A percentile compares a stretch with the other conserved stretches of the same genome.
Conservation (phyloP, 163 green algal genomes). For the Prototheca wickerhamii region DNA sequence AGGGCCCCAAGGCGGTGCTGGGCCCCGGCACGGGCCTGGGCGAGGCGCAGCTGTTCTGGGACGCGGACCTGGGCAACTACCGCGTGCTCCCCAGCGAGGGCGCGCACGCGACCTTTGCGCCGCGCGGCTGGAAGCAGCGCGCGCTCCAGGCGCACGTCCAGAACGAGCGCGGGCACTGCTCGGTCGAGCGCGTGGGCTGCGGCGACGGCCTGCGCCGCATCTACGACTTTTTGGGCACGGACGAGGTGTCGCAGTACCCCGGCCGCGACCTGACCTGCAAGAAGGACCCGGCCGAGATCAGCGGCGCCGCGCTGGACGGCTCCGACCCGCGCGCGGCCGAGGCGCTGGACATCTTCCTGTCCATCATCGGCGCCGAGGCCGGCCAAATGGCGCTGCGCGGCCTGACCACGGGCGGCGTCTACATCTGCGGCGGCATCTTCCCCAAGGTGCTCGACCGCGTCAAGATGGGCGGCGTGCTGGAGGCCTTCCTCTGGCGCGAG, state of each 20-base stretch:
- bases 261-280: slow-evolving; percentile 25
- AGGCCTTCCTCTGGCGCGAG: slow-evolving; percentile 53
- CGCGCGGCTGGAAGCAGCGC: slow-evolving; percentile 74
- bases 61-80: slow-evolving; percentile 44
- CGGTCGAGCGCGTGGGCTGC: slow-evolving; percentile 83
- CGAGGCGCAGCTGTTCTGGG: slow-evolving; percentile 80
- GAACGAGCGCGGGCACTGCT: slow-evolving; percentile 61
- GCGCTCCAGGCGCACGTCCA: slow-evolving; percentile 58
- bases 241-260: slow-evolving; percentile 37
- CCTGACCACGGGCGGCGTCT: slow-evolving; percentile 77
- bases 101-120: slow-evolving; percentile 79
- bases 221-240: slow-evolving; percentile 78
- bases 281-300: slow-evolving; percentile 10
- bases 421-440: slow-evolving; percentile 87
- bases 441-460: slow-evolving; percentile 54
- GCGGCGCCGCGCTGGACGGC: slow-evolving; percentile 39
- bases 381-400: slow-evolving; percentile 74
- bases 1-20: slow-evolving; percentile 71
- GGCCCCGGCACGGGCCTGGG: slow-evolving; percentile 88
- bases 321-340: slow-evolving; percentile 50
- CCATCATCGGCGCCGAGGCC: slow-evolving; percentile 81
- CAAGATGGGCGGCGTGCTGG: slow-evolving; percentile 34
- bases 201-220: slow-evolving; percentile 80
- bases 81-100: slow-evolving; percentile 64
- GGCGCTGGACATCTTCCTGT: slow-evolving; percentile 82